Conservation (phyloP, 257 asterid genomes). For the Solanum chiquidenum region DNA sequence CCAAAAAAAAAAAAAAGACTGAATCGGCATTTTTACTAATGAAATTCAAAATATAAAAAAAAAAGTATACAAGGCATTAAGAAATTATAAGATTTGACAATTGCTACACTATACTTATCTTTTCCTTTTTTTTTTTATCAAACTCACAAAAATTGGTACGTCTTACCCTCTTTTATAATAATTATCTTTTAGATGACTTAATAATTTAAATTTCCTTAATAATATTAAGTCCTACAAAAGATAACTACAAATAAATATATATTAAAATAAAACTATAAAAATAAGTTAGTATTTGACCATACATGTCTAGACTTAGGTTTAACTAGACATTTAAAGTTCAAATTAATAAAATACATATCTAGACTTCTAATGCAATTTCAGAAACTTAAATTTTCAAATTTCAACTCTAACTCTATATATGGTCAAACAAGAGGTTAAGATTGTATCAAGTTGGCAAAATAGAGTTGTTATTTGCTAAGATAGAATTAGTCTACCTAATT, state of each 20-base stretch:
- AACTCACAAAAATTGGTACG: background rate
- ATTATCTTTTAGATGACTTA: background rate
- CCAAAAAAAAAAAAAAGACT: background rate
- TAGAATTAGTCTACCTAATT: background rate
- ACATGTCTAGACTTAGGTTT: background rate
- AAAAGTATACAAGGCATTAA: background rate
- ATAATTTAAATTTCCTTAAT: background rate
- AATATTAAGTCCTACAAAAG: background rate
- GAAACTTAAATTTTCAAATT: too few species aligned
- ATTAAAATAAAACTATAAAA: background rate
- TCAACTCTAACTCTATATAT: background rate
- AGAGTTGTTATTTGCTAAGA: background rate
- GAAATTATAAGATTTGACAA: background rate
- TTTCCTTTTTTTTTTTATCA: accelerated
- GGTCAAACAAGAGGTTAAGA: background rate
- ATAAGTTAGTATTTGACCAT: background rate
- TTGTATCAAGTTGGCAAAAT: background rate
- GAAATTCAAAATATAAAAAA: background rate
- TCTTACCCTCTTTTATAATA: background rate
- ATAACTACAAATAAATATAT: background rate
- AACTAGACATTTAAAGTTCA: too few species aligned
- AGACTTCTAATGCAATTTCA: background rate
- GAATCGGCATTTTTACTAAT: background rate
- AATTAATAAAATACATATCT: background rate
- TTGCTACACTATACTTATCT: background rate